Conservation (phyloP, 441 rosid genomes). For the Gossypium trilobum region DNA sequence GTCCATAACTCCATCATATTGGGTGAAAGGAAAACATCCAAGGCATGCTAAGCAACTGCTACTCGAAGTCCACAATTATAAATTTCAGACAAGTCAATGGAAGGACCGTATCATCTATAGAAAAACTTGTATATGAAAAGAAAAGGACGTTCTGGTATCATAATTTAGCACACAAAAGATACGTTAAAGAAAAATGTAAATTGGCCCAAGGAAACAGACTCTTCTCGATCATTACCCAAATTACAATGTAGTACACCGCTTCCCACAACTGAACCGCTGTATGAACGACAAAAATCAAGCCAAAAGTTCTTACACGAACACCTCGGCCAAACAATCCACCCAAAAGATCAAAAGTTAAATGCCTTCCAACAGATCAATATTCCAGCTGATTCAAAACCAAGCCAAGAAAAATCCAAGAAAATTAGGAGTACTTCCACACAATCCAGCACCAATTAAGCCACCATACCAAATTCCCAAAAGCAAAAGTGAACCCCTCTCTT, state of each 20-base stretch:
- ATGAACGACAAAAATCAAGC: background rate
- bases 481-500: background rate
- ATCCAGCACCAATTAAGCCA: background rate
- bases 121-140: background rate
- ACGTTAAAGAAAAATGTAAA: background rate
- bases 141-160: background rate
- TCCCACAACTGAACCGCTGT: background rate
- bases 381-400: background rate
- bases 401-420: background rate
- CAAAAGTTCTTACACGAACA: background rate
- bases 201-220: background rate
- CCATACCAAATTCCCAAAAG: background rate
- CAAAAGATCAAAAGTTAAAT: background rate
- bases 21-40: background rate
- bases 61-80: background rate
- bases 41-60: background rate
- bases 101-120: background rate
- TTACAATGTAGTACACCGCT: background rate
- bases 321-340: background rate
- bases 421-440: background rate
- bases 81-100: background rate
- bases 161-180: background rate
- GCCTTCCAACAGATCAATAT: background rate
- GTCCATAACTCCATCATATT: background rate
- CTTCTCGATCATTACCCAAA: background rate